A percentile compares a stretch with the other conserved stretches of the same genome.
Conservation (phyloP, 257 asterid genomes). For the Lantana camara region DNA sequence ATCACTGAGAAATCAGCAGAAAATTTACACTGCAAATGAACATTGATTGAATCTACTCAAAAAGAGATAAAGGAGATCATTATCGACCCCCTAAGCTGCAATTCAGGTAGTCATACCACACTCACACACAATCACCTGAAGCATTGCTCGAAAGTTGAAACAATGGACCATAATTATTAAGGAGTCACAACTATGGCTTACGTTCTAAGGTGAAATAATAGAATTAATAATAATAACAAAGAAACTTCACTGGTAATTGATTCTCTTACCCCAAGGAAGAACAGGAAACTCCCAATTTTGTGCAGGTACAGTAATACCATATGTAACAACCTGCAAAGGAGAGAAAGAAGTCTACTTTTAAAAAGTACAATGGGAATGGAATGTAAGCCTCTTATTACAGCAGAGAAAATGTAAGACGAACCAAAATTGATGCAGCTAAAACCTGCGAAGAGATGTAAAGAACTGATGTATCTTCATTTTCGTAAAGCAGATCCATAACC, state of each 20-base stretch:
- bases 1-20: too few species aligned
- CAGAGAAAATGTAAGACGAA: slow-evolving; percentile 32
- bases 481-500: slow-evolving; percentile 84
- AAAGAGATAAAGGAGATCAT: too few species aligned
- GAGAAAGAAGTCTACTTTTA: slow-evolving; percentile 13
- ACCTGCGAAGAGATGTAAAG: slow-evolving; percentile 54
- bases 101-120: too few species aligned
- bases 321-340: slow-evolving; percentile 61
- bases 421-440: slow-evolving; percentile 78
- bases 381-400: neutral
- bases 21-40: too few species aligned
- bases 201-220: neutral
- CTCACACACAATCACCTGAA: too few species aligned
- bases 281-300: slow-evolving; percentile 86
- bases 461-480: slow-evolving; percentile 59
- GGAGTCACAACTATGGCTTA: too few species aligned
- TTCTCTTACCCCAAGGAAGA: slow-evolving; percentile 79
- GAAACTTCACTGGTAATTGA: neutral
- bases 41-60: too few species aligned
- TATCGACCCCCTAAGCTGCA: too few species aligned
- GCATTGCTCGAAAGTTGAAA: too few species aligned
- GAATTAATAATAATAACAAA: slow-evolving; percentile 17
- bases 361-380: neutral
- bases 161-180: too few species aligned
- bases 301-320: slow-evolving; percentile 64